These are phyloP conservation scores for Colletotrichum sp. DNA, from an alignment of 2,329 filamentous ascomycete genomes.

Conservation along the genomic window DNA sequence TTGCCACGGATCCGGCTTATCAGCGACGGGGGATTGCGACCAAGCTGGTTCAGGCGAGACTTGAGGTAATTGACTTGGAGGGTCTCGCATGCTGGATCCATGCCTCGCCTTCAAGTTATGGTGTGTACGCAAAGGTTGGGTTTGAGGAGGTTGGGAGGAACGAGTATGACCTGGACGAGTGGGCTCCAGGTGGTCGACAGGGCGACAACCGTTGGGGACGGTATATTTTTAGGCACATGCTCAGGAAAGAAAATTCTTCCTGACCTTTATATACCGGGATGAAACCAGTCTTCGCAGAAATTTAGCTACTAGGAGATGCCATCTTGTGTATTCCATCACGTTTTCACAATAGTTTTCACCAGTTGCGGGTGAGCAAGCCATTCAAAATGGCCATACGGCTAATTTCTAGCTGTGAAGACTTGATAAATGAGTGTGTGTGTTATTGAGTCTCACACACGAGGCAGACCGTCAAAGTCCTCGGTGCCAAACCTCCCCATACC, in stretches of 20 bases:
- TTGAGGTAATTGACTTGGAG: neutral
- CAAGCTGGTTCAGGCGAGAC: neutral
- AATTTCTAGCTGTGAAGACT: neutral
- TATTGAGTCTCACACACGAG: neutral
- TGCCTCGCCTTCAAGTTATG: neutral
- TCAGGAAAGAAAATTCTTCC: neutral
- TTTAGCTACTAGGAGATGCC: neutral
- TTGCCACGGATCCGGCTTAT: neutral
- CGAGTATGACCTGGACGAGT: neutral
- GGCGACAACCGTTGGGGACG: neutral
- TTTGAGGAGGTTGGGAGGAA: slow-evolving; percentile 1
- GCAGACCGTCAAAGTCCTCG: neutral
- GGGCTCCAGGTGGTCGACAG: neutral
- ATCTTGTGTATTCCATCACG: neutral
- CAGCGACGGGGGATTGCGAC: neutral
- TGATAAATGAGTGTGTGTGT: neutral
- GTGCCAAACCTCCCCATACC: neutral
- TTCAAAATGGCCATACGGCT: neutral
- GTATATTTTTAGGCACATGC: slow-evolving; percentile 2
- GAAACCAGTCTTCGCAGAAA: neutral
- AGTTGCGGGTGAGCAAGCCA: neutral
- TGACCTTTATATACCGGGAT: neutral
- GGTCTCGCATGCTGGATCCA: neutral
- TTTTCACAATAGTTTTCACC: neutral
- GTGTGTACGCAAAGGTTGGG: neutral